Conservation (phyloP, 2,329 filamentous ascomycete genomes). For the Calonectria hawksworthii region DNA sequence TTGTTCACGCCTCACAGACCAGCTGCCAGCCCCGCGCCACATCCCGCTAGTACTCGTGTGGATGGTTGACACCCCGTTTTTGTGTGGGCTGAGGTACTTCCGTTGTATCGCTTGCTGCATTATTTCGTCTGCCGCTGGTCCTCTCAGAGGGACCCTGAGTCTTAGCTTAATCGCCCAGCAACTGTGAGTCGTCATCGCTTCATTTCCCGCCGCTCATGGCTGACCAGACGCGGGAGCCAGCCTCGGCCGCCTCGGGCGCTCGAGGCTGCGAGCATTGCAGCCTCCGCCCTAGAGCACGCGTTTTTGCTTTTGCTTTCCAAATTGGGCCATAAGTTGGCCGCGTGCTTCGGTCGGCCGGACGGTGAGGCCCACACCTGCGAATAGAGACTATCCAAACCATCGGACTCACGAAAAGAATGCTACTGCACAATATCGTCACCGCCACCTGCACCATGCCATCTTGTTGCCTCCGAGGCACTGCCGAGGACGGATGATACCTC, state of each 20-base stretch:
- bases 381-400: conserved; percentile 9
- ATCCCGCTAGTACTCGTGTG: conserved; percentile 29
- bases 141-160: conserved; percentile 26
- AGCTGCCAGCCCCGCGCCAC: conserved; percentile 36
- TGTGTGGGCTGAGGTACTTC: conserved; percentile 42
- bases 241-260: conserved; percentile 37
- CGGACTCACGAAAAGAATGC: conserved; percentile 32
- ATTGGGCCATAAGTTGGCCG: background rate
- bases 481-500: conserved; percentile 42
- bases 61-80: conserved; percentile 29
- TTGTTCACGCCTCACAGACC: conserved; percentile 23
- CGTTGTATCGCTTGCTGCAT: conserved; percentile 29
- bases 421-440: conserved; percentile 35
- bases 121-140: conserved; percentile 29
- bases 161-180: conserved; percentile 29
- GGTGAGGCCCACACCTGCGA: conserved; percentile 1
- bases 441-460: conserved; percentile 29
- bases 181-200: conserved; percentile 34
- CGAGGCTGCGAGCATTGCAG: conserved; percentile 28
- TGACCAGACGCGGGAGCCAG: conserved; percentile 41
- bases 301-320: background rate
- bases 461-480: conserved; percentile 41
- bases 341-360: background rate
- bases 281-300: conserved; percentile 3
- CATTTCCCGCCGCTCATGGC: conserved; percentile 44